A percentile compares a stretch with the other conserved stretches of the same genome.
phyloP scores from a whole-genome alignment of 768 basidiomycete genomes.

The Lentinula sp. region DNA sequence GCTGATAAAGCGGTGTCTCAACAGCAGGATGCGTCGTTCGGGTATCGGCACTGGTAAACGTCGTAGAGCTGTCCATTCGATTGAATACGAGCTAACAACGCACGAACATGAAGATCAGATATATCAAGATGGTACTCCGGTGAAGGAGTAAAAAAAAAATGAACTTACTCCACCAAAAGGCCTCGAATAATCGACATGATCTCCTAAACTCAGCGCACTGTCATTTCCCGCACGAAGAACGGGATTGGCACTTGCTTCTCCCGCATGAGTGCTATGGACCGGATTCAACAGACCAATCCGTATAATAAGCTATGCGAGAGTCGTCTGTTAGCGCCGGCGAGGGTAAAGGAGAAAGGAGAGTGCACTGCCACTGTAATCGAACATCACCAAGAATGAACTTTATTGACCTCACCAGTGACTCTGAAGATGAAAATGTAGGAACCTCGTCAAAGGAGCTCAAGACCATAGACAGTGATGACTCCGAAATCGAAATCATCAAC shows the following conservation, averaged over 20 bases:
- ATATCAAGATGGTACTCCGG: too few relatives aligned
- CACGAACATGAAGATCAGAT: not conserved
- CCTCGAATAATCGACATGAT: slow-evolving; percentile 6
- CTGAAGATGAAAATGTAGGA: too few relatives aligned
- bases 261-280: not conserved
- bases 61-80: slow-evolving; percentile 2
- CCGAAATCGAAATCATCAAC: too few relatives aligned
- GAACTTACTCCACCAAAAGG: slow-evolving; percentile 5
- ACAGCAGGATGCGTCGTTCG: not conserved
- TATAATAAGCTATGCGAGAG: not conserved
- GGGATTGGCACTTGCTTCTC: not conserved
- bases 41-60: not conserved
- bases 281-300: slow-evolving; percentile 1
- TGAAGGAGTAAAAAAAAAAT: not conserved
- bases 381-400: too few relatives aligned
- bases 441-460: too few relatives aligned
- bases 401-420: too few relatives aligned
- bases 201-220: not conserved
- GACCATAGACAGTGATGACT: too few relatives aligned
- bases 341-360: not conserved
- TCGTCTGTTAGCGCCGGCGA: not conserved
- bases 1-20: not conserved
- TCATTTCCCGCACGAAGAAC: not conserved
- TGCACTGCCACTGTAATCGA: too few relatives aligned
- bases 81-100: slow-evolving; percentile 1